Base-by-base conservation (phyloP, 2,329 filamentous ascomycete species). In the Pleomassaria siparia region DNA sequence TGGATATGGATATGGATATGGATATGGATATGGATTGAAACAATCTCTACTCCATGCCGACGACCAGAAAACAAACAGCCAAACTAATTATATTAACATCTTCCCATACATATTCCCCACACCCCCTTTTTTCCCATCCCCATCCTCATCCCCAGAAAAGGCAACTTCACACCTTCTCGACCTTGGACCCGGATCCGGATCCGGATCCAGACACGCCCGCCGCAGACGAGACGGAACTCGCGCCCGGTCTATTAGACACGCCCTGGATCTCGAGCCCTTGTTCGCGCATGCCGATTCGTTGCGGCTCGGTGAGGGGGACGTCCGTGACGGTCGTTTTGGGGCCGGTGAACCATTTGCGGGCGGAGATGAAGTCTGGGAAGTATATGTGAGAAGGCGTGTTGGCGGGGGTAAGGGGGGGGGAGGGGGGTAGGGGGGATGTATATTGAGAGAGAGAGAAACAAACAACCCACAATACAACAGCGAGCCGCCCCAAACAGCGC, bases 341-440 rank as follows among this genome's bases (percentile, higher is more conserved):
- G 0, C 82, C 81, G 1, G 72, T 81, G 56, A 83, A 84, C 75
- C 80, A 83, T 61, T 83, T 84, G 45, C 75, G 71, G 6, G 81
- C 82, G 67, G 80, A 75, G 21, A 81, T 53, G 52, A 73, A 24
- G 18, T 40, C 25, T 40, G 13, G 37, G n/a, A 9, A 24, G 35
- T 7, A 8, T 37, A 5, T 6, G 9, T 13, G 7, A 21, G 7
- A 13, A 35, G n/a, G 20, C 13, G 20, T 21, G 20, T n/a, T n/a
- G n/a, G n/a, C n/a, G n/a, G 11, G n/a, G 35, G 20, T 6, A 37
- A 15, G 18, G 18, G 9, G 35, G n/a, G 20, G 29, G 29, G 6
- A 18, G 32, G 32, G 7, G 11, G 16, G 16, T 18, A 18, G n/a
- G 6, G 11, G 32, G 12, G 20, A 8, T 18, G 32, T 5, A 18